A percentile compares a stretch with the other conserved stretches of the same genome.
Conservation (phyloP, 306 rosid species). For the Prunus salicina region DNA sequence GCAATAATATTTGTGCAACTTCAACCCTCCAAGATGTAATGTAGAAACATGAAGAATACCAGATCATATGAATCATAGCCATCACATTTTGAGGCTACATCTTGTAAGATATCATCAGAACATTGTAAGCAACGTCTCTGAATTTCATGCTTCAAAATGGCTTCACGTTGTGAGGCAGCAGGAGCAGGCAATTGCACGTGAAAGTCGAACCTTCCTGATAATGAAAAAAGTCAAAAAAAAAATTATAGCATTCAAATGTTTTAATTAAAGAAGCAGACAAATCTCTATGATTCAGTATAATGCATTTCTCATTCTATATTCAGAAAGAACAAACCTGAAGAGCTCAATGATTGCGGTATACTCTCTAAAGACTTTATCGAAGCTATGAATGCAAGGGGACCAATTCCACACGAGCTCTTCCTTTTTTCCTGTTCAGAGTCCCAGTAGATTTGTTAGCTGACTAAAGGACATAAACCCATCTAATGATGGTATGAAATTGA, state of each 20-base stretch:
- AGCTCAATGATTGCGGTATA: constrained; percentile 73
- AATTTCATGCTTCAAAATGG: constrained; percentile 84
- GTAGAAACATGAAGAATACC: constrained; percentile 47
- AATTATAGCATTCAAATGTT: constrained; percentile 20
- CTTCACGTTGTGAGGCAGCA: constrained; percentile 80
- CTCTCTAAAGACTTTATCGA: constrained; percentile 66
- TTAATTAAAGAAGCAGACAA: constrained; percentile 9
- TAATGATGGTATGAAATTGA: background rate
- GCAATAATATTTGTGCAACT: background rate
- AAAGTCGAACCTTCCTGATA: constrained; percentile 84
- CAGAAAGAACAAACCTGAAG: constrained; percentile 69
- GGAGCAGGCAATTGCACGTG: constrained; percentile 88
- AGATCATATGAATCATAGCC: constrained; percentile 98
- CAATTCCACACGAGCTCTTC: constrained; percentile 68
- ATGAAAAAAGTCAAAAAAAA: constrained; percentile 14
- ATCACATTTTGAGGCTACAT: constrained; percentile 83
- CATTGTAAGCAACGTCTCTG: constrained; percentile 71
- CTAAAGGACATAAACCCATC: constrained; percentile 1
- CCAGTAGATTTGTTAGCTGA: constrained; percentile 14
- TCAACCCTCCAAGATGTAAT: background rate
- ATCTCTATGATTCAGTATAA: background rate
- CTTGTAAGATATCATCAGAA: constrained; percentile 63
- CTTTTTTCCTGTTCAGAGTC: constrained; percentile 56
- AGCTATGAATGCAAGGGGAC: constrained; percentile 80
- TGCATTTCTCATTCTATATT: background rate